Base-by-base conservation (phyloP, 2,329 filamentous ascomycete species). In the Trichophyton rubrum region DNA sequence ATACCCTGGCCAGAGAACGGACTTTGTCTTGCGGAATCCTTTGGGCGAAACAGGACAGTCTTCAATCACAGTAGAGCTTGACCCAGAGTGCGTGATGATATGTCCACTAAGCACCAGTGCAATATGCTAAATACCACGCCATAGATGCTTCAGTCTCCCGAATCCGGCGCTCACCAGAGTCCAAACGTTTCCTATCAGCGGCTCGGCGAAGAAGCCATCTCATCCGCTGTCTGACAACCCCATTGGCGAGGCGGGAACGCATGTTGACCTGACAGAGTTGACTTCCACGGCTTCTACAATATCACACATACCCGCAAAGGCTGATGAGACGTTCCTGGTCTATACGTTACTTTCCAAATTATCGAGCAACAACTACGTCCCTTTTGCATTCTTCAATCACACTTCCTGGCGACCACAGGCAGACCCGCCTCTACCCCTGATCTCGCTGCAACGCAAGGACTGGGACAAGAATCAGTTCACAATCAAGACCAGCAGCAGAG, bases 281-380 rank as follows among this genome's bases (percentile, higher is more conserved):
- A 64, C 69, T 22, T 71, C 68, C 30, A 56, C 66, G 3, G 60
- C 59, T 7, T 65, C 71, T 8, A 61, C 72, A 15, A 67, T 74
- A 2, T 62, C 66, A 11, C 15, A 27, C 5, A 62, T 74, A 7
- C 68, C 73, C 0, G 55, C 62, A 43, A 65, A 64, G n/a, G 68
- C 72, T 7, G 66, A 75, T n/a, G 67, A 74, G 59, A 76, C 70
- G 1, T 71, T 78, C 41, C 68, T 79, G 7, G 68, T 80, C 6
- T 80, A 80, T 64, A 73, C 75, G 15, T 76, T 76, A 40, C 75
- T 76, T 33, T 69, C 77, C 60, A 78, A 77, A 60, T 67, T 79
- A 33, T 70, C 77, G 13, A 71, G 68, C 55, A 69, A 74, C 49
- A 66, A 72, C 56, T 77, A 79, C 59, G 69, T 73, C 13, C 77